These are phyloP conservation scores for Dictyostelium capitatum DNA, from an alignment of 78 protist species.

Conservation along the genomic window DNA sequence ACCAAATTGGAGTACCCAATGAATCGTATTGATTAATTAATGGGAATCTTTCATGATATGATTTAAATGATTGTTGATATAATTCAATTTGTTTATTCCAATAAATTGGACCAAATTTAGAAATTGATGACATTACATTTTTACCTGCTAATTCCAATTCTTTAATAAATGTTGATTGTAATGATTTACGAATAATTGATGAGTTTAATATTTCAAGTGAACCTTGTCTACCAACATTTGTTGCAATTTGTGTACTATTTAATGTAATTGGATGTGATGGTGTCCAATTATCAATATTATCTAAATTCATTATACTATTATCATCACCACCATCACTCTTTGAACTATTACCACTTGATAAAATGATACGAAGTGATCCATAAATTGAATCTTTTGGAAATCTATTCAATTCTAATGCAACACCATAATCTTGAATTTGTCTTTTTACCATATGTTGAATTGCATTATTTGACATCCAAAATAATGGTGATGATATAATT, in stretches of 20 bases:
- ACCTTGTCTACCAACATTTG: slow-evolving; percentile 84
- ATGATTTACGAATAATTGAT: background rate
- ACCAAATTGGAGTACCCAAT: slow-evolving; percentile 63
- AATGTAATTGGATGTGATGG: slow-evolving; percentile 68
- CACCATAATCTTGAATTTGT: slow-evolving; percentile 67
- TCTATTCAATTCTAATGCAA: slow-evolving; percentile 57
- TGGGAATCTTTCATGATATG: slow-evolving; percentile 67
- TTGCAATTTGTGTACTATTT: slow-evolving; percentile 77
- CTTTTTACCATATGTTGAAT: slow-evolving; percentile 47
- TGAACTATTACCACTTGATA: slow-evolving; percentile 8
- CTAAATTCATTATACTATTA: background rate
- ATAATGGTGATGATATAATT: slow-evolving; percentile 75
- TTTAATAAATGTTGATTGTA: slow-evolving; percentile 4
- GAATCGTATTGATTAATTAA: slow-evolving; percentile 40
- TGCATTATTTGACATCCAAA: slow-evolving; percentile 62
- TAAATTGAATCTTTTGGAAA: slow-evolving; percentile 81
- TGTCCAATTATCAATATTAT: slow-evolving; percentile 50
- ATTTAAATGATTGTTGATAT: background rate
- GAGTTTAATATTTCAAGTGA: slow-evolving; percentile 40
- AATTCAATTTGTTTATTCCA: slow-evolving; percentile 43
- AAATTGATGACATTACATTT: slow-evolving; percentile 47
- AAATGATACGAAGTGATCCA: slow-evolving; percentile 74
- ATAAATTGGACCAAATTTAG: slow-evolving; percentile 48
- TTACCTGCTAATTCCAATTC: slow-evolving; percentile 52
- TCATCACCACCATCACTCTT: background rate